Evolutionary conservation across 371 early-diverging fungal species (phyloP).

Genomic region (Saksenaea vasiformis): DNA sequence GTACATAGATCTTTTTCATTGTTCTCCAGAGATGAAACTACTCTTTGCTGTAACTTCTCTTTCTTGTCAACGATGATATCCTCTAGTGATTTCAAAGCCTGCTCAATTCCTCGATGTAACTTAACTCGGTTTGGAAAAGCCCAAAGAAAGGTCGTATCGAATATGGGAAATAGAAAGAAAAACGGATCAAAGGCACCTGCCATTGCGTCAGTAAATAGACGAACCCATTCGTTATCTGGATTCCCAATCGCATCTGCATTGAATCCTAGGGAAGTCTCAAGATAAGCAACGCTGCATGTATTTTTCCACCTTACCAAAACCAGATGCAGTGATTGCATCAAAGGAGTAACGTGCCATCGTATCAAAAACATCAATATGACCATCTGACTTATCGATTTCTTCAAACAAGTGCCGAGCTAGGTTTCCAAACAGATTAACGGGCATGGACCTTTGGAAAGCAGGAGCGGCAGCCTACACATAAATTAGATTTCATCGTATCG

Average conservation of each 20-base stretch:
- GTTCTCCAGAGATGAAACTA: neutral
- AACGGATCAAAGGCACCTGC: conserved; percentile 28
- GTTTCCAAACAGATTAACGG: conserved; percentile 27
- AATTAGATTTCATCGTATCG: neutral
- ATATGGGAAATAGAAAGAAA: conserved; percentile 45
- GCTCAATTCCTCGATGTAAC: conserved; percentile 20
- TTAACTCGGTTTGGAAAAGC: conserved; percentile 33
- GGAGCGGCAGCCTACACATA: conserved; percentile 28
- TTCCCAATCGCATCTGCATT: conserved; percentile 19
- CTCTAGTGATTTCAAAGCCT: conserved; percentile 32
- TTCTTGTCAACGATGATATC: conserved; percentile 38
- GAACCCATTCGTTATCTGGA: conserved; percentile 16
- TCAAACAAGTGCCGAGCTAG: conserved; percentile 19
- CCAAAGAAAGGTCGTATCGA: conserved; percentile 28
- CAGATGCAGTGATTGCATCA: too few relatives aligned
- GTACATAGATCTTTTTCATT: conserved; percentile 24
- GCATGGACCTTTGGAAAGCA: conserved; percentile 36
- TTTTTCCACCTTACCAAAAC: neutral
- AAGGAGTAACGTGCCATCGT: too few relatives aligned
- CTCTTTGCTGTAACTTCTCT: conserved; percentile 13
- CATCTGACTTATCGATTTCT: conserved; percentile 10
- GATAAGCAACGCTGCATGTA: neutral
- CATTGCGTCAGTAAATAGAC: conserved; percentile 13
- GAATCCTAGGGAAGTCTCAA: neutral
- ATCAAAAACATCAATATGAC: too few relatives aligned